Conservation (phyloP, 768 basidiomycete genomes). For the Lentinula sp. region DNA sequence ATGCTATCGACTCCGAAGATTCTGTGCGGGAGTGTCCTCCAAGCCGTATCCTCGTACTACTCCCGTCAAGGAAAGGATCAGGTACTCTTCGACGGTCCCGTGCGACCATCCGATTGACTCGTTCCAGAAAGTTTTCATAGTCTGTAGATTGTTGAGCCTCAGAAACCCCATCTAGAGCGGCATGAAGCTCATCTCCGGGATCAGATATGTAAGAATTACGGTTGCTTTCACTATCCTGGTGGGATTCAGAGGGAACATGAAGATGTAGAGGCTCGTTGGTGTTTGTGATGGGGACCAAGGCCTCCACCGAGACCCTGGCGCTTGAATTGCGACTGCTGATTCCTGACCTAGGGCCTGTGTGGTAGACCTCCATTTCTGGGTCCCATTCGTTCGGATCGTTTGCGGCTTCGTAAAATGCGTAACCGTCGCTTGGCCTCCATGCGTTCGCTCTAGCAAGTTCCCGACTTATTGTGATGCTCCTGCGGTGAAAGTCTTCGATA, state of each 20-base stretch:
- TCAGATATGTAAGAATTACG: constrained; percentile 18
- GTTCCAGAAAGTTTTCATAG: constrained; percentile 77
- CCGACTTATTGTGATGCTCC: constrained; percentile 73
- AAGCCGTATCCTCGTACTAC: constrained; percentile 67
- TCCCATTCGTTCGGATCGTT: constrained; percentile 76
- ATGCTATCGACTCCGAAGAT: constrained; percentile 88
- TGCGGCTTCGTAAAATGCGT: constrained; percentile 47
- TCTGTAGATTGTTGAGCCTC: constrained; percentile 26
- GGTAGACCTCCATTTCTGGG: constrained; percentile 52
- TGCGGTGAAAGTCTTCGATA: constrained; percentile 90
- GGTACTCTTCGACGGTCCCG: constrained; percentile 72
- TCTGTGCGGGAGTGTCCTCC: constrained; percentile 73
- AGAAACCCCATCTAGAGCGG: constrained; percentile 12
- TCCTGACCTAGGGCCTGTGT: background rate
- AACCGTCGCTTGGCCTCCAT: constrained; percentile 66
- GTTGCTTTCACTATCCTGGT: constrained; percentile 10
- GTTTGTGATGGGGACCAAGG: background rate
- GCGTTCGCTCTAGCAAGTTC: constrained; percentile 63
- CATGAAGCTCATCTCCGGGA: constrained; percentile 5
- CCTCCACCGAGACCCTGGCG: background rate
- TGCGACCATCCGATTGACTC: constrained; percentile 79
- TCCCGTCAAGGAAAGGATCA: constrained; percentile 80
- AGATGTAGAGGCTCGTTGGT: constrained; percentile 14
- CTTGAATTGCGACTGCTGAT: constrained; percentile 28
- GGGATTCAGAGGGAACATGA: background rate